Evolutionary conservation across 177 flowering plant genomes (phyloP).

Genomic region (Vitis hybrid): DNA sequence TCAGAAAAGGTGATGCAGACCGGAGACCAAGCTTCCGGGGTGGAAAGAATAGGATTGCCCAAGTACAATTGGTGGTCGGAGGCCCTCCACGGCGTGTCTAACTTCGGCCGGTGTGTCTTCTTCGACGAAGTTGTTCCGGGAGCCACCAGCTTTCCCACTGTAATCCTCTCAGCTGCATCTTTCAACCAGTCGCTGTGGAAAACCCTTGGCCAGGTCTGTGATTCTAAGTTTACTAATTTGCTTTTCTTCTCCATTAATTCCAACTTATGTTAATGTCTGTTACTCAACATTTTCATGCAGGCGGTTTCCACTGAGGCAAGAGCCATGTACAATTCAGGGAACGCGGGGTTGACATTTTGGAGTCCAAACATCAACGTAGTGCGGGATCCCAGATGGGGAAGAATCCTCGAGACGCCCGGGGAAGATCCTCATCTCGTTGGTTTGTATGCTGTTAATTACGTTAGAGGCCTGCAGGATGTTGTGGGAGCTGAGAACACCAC

Average conservation of each 20-base stretch:
- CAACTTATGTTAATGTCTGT: too few relatives aligned
- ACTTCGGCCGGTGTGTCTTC: slow-evolving; percentile 16
- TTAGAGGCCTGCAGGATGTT: slow-evolving; percentile 41
- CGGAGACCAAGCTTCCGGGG: slow-evolving; percentile 22
- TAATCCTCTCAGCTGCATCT: slow-evolving; percentile 29
- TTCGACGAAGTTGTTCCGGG: slow-evolving; percentile 22
- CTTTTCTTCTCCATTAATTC: too few relatives aligned
- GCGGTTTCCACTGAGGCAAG: too few relatives aligned
- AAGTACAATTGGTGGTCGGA: slow-evolving; percentile 45
- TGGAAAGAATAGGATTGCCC: slow-evolving; percentile 19
- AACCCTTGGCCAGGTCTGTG: slow-evolving; percentile 23
- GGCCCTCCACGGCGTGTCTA: slow-evolving; percentile 36
- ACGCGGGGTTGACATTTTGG: slow-evolving; percentile 17
- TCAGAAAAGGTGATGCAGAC: slow-evolving; percentile 23
- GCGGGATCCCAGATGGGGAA: slow-evolving; percentile 45
- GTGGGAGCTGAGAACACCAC: slow-evolving; percentile 17
- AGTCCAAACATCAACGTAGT: slow-evolving; percentile 26
- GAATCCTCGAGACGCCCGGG: slow-evolving; percentile 37
- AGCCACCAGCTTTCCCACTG: slow-evolving; percentile 35
- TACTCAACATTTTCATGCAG: too few relatives aligned
- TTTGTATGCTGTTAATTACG: slow-evolving; percentile 23
- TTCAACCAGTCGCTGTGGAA: slow-evolving; percentile 32
- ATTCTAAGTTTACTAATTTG: too few relatives aligned
- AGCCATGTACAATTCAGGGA: not conserved
- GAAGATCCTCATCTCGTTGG: slow-evolving; percentile 32